phyloP scores from a whole-genome alignment of 1,139 yeast species.

The Taiozyma sp. region DNA sequence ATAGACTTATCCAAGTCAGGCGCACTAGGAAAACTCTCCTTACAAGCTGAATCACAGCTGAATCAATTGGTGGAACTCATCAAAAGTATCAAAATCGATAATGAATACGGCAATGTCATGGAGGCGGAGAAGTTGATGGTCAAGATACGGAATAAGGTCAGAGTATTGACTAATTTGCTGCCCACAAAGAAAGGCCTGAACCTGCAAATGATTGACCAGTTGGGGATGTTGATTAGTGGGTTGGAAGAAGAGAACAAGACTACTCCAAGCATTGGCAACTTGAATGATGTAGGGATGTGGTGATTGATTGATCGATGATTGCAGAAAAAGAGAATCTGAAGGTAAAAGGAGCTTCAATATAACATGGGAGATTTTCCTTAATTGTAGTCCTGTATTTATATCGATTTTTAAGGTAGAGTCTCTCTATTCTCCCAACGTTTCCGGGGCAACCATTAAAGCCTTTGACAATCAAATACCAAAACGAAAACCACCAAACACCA shows the following conservation, averaged over 20 bases:
- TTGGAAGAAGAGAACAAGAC: conserved; percentile 11
- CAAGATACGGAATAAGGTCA: conserved; percentile 47
- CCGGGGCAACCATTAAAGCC: background rate
- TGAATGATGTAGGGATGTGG: conserved; percentile 24
- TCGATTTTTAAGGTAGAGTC: too few relatives aligned
- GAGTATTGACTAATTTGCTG: conserved; percentile 35
- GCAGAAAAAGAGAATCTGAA: too few relatives aligned
- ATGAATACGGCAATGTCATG: conserved; percentile 44
- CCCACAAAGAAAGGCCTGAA: conserved; percentile 16
- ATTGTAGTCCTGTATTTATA: too few relatives aligned
- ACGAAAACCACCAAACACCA: too few relatives aligned
- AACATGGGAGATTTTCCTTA: too few relatives aligned
- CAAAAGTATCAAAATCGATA: conserved; percentile 25
- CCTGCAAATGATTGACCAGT: conserved; percentile 13
- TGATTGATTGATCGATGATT: conserved; percentile 2
- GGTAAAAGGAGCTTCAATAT: too few relatives aligned
- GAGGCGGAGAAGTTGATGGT: conserved; percentile 38
- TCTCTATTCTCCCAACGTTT: background rate
- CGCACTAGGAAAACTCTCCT: conserved; percentile 1
- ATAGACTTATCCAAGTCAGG: conserved; percentile 5
- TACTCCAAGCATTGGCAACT: conserved; percentile 11
- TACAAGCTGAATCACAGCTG: conserved; percentile 13
- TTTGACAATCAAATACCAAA: too few relatives aligned
- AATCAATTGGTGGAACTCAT: conserved; percentile 18
- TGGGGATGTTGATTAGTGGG: conserved; percentile 10